These are phyloP conservation scores for Suillus sp. DNA, from an alignment of 768 basidiomycete species.

Conservation along the genomic window DNA sequence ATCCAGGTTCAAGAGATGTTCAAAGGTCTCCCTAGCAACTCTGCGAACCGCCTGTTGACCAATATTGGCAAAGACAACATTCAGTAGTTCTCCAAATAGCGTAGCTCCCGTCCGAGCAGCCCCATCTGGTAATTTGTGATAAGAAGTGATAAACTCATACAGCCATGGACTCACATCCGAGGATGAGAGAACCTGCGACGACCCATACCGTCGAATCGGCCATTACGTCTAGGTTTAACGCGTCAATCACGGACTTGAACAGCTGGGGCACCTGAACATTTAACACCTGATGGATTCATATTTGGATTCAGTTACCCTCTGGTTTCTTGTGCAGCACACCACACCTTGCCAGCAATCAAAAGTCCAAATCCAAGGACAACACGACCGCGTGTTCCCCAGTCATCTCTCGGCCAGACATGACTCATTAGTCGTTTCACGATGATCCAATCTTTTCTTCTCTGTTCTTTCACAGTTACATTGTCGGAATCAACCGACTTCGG, in stretches of 20 bases:
- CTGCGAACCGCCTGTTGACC: constrained; percentile 93
- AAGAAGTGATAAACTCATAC: constrained; percentile 5
- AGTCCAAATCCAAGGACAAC: constrained; percentile 83
- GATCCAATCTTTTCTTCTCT: constrained; percentile 81
- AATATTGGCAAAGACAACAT: constrained; percentile 95
- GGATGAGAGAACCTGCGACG: constrained; percentile 83
- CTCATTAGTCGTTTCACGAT: constrained; percentile 81
- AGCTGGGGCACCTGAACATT: constrained; percentile 98
- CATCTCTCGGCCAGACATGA: constrained; percentile 91
- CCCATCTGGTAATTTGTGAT: constrained; percentile 61
- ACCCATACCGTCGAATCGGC: constrained; percentile 83
- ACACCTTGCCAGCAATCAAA: constrained; percentile 83
- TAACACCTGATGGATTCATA: constrained; percentile 54
- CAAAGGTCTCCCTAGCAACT: constrained; percentile 94
- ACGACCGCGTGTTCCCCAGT: constrained; percentile 78
- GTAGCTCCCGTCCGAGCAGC: constrained; percentile 88
- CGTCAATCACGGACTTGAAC: constrained; percentile 91
- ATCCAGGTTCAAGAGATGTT: constrained; percentile 88
- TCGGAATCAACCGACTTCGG: constrained; percentile 14
- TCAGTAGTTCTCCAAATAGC: constrained; percentile 87
- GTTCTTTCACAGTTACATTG: constrained; percentile 38
- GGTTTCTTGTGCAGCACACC: constrained; percentile 17
- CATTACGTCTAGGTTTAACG: constrained; percentile 82
- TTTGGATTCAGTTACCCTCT: constrained; percentile 4
- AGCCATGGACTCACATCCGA: constrained; percentile 73